A percentile compares a stretch with the other conserved stretches of the same genome.
These are phyloP conservation scores for Geotrichum histeridarum DNA, from an alignment of 1,139 yeast genomes.

Conservation along the genomic window DNA sequence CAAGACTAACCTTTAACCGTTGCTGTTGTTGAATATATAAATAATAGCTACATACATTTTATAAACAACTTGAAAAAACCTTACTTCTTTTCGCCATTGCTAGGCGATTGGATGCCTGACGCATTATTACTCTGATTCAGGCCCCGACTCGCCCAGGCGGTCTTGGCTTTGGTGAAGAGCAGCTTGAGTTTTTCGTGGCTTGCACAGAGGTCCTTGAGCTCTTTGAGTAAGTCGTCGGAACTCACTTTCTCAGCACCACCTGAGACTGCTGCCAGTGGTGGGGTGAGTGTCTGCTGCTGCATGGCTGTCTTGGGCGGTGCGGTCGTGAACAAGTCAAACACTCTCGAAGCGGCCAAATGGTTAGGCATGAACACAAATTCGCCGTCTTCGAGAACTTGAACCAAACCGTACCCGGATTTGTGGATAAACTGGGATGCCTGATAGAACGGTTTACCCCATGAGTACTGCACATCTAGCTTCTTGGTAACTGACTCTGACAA, in stretches of 20 bases:
- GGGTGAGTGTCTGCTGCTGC: too few relatives aligned
- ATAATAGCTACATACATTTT: neutral
- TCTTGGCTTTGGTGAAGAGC: slow-evolving; percentile 50
- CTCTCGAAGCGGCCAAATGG: slow-evolving; percentile 35
- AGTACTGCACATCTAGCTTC: slow-evolving; percentile 54
- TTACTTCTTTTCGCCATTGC: too few relatives aligned
- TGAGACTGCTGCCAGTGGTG: too few relatives aligned
- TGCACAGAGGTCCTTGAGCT: slow-evolving; percentile 44
- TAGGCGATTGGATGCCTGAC: too few relatives aligned
- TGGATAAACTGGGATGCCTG: slow-evolving; percentile 78
- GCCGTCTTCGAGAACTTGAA: slow-evolving; percentile 79
- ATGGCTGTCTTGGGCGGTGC: too few relatives aligned
- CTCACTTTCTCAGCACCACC: too few relatives aligned
- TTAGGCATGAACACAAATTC: slow-evolving; percentile 56
- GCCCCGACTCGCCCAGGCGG: slow-evolving; percentile 11
- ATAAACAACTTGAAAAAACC: neutral
- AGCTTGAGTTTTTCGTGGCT: slow-evolving; percentile 45
- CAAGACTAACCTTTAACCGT: too few relatives aligned
- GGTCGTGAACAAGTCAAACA: neutral
- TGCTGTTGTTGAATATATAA: too few relatives aligned
- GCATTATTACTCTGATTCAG: too few relatives aligned
- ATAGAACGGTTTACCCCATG: slow-evolving; percentile 88
- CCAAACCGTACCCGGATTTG: slow-evolving; percentile 79
- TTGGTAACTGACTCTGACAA: slow-evolving; percentile 30
- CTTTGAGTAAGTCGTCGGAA: slow-evolving; percentile 2